Base-by-base conservation (phyloP, 2,329 filamentous ascomycete species). In the Arthrobotrys sinensis region DNA sequence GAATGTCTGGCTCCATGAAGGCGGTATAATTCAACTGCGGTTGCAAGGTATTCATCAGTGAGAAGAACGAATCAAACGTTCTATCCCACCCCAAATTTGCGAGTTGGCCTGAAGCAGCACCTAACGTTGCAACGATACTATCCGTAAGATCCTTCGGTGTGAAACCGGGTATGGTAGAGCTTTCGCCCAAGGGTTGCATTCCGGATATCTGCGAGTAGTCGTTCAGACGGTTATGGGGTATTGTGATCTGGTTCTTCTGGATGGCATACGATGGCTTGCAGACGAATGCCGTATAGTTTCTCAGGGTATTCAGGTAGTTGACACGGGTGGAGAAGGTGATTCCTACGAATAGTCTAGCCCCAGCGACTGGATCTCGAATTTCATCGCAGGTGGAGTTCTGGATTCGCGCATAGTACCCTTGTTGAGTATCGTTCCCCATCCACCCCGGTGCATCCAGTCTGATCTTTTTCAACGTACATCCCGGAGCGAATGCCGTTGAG, bases 341-440 rank as follows among this genome's bases (percentile, higher is more conserved):
- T 7, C 62, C 75, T 1, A 78, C 38, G 45, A 78, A 64, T 5
- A 78, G 36, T 14, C 75, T 63, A 16, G 19, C 55, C 0, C 43
- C 67, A 14, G 62, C 63, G 3, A 21, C 67, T 1, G 75, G 75
- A 21, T 78, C 75, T 38, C 52, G 43, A 38, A 72, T 72, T 12
- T 78, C 75, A 7, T 67, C 32, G 28, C 75, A 78, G 10, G 75
- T 78, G 6, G 75, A 60, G 34, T 78, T 78, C 16, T 78, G 67
- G 21, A 78, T 50, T 19, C 67, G 32, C n/a, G 48, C 75, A 38
- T 78, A 71, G 40, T 67, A 78, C 0, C 67, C 75, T n/a, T 78
- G 34, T 28, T 78, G 43, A 1, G 75, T 62, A 1, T 53, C 63
- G 19, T 72, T 64, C 11, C 75, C 75, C 8, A 64, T 4, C 75